A percentile compares a stretch with the other conserved stretches of the same genome.
Conservation (phyloP, 768 basidiomycete genomes). For the Lyophyllum decastes region DNA sequence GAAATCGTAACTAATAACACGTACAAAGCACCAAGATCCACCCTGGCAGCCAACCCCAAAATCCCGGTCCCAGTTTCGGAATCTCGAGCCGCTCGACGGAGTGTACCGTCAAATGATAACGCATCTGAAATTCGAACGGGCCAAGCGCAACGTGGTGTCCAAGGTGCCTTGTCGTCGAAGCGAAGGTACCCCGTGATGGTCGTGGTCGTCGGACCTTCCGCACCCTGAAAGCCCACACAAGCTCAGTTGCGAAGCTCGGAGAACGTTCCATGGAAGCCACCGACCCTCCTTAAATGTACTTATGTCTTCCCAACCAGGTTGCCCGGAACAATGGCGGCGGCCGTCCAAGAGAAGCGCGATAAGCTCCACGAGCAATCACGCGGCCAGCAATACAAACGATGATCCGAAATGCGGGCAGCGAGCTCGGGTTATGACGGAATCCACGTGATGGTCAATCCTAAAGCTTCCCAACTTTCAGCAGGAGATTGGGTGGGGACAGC, state of each 20-base stretch:
- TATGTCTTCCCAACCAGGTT: neutral
- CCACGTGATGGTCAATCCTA: slow-evolving; percentile 6
- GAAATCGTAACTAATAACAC: slow-evolving; percentile 21
- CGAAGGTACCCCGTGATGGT: neutral
- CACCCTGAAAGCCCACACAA: neutral
- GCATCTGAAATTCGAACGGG: neutral
- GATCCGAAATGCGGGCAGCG: slow-evolving; percentile 9
- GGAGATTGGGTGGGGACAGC: neutral
- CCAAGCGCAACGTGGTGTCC: neutral
- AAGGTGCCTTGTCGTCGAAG: neutral
- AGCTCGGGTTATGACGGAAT: slow-evolving; percentile 5
- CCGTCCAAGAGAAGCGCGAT: neutral
- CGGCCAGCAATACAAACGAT: slow-evolving; percentile 1
- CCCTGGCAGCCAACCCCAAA: slow-evolving; percentile 10
- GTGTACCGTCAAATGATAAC: slow-evolving; percentile 5
- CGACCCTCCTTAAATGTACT: neutral
- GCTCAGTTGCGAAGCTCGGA: neutral
- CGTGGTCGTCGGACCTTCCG: neutral
- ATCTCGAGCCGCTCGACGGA: neutral
- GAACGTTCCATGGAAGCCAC: neutral
- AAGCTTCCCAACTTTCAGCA: neutral
- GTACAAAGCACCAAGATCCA: slow-evolving; percentile 19
- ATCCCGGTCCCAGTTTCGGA: neutral
- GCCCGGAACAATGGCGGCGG: neutral
- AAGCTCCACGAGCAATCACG: neutral